Percentiles rank a stretch among this genome's conserved stretches.
phyloP scores from a whole-genome alignment of 1,284 basidiomycete species.

The Cutaneotrichosporon cyanovorans region DNA sequence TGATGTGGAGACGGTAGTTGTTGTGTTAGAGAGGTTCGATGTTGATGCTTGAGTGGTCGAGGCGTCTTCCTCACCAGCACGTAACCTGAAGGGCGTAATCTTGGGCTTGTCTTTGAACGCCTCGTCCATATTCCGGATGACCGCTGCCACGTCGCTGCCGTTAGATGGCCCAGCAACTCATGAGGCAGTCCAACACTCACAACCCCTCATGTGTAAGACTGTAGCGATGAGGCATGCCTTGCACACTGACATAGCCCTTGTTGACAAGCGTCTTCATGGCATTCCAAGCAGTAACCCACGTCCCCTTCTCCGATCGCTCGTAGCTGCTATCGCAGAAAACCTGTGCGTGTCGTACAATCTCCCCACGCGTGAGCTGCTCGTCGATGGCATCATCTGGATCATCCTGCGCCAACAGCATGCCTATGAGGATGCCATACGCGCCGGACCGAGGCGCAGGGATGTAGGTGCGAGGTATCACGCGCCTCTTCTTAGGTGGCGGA shows the following conservation, averaged over 20 bases:
- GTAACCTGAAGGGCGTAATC: slow-evolving; percentile 6
- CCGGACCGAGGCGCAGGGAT: slow-evolving; percentile 37
- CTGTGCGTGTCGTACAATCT: slow-evolving; percentile 34
- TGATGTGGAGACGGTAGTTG: too few relatives aligned
- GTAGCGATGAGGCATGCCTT: slow-evolving; percentile 39
- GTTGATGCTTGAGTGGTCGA: too few relatives aligned
- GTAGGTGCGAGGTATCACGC: slow-evolving; percentile 26
- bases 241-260: slow-evolving; percentile 38
- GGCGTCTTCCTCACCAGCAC: neutral
- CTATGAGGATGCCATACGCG: slow-evolving; percentile 40
- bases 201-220: slow-evolving; percentile 43
- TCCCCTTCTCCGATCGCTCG: slow-evolving; percentile 36
- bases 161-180: too few relatives aligned
- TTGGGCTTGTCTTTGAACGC: slow-evolving; percentile 27
- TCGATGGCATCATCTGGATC: slow-evolving; percentile 18
- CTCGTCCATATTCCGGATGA: slow-evolving; percentile 27
- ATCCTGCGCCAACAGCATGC: slow-evolving; percentile 33
- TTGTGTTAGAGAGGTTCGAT: too few relatives aligned
- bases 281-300: slow-evolving; percentile 40
- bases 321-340: slow-evolving; percentile 36
- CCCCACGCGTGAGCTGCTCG: slow-evolving; percentile 35
- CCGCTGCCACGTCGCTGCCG: slow-evolving; percentile 31
- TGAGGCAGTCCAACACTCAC: slow-evolving; percentile 20
- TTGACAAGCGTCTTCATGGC: slow-evolving; percentile 40
- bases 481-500: neutral